Evolutionary conservation across 257 asterid species (phyloP), one percentile per base, ranked within the genome.

Genomic region (Lithospermum erythrorhizon): DNA sequence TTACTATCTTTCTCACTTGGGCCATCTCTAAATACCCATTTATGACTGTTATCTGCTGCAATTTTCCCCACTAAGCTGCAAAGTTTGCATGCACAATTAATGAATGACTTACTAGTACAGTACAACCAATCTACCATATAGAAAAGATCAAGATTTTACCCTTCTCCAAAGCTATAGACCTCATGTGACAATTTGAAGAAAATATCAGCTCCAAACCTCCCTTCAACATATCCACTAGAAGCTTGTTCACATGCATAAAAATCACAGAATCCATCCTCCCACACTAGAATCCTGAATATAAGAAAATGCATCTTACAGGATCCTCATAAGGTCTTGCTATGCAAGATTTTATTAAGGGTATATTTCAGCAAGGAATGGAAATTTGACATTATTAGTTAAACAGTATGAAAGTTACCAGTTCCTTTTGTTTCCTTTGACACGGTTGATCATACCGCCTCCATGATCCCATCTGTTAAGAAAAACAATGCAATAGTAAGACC

Each of bases 261-360:
- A 73, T 87, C 95, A 67, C 86, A 85, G 69, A 73, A 87, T 14
- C 95, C 95, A 72, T 87, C 96, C 76, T 87, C 96, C 95, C 96
- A 87, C 5, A 87, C 96, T 64, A 87, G 86, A 61, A 85, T 87
- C 96, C 96, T 87, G 83, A 69, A 72, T 66, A 5, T 64, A 37
- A 67, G 62, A 67, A 67, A 64, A 67, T 18, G 8, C 49, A 67
- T 59, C 53, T 53, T 25, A 6, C 3, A 56, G 13, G 25, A 32
- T 37, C 23, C 21, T 57, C 52, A 20, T 19, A 55, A 58, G 6
- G 61, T 17, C 37, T 32, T 10, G 24, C 16, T 56, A 51, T 27
- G 30, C 30, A 27, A 35, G 1, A 35, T 8, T 35, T 35, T 35
- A 6, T 11, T 2, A 35, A 35, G 19, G 10, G 29, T 2, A 24